These are phyloP conservation scores for Ceratobasidium sp. DNA, from an alignment of 1,284 basidiomycete species.

Conservation along the genomic window DNA sequence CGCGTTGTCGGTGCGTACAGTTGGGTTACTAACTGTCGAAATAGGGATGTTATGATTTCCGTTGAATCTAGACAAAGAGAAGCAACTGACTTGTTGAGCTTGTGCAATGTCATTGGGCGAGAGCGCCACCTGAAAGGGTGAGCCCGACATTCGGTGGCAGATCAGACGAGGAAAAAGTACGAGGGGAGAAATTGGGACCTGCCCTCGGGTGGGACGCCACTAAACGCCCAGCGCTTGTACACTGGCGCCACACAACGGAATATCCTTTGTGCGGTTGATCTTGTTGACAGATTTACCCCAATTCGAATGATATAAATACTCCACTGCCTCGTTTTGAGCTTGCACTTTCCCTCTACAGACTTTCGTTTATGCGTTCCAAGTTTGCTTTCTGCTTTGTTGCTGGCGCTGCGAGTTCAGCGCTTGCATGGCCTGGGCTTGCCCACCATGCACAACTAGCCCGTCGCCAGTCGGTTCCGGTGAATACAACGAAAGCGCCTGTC, in stretches of 20 bases:
- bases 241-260: background rate
- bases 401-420: slow-evolving; percentile 24
- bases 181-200: background rate
- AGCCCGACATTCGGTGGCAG: slow-evolving; percentile 17
- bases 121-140: slow-evolving; percentile 27
- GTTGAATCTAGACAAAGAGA: no score
- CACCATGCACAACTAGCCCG: background rate
- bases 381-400: background rate
- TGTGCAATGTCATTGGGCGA: slow-evolving; percentile 33
- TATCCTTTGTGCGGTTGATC: background rate
- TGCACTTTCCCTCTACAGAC: background rate
- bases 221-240: no score
- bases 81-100: slow-evolving; percentile 20
- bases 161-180: background rate
- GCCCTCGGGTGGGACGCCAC: slow-evolving; percentile 8
- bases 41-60: no score
- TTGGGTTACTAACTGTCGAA: slow-evolving; percentile 8
- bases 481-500: slow-evolving; percentile 3
- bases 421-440: slow-evolving; percentile 8
- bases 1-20: slow-evolving; percentile 28
- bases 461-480: background rate
- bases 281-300: background rate
- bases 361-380: background rate
- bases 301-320: background rate
- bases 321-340: background rate